A percentile compares a stretch with the other conserved stretches of the same genome.
phyloP scores from a whole-genome alignment of 345 rosid species.

The Combretum micranthum region DNA sequence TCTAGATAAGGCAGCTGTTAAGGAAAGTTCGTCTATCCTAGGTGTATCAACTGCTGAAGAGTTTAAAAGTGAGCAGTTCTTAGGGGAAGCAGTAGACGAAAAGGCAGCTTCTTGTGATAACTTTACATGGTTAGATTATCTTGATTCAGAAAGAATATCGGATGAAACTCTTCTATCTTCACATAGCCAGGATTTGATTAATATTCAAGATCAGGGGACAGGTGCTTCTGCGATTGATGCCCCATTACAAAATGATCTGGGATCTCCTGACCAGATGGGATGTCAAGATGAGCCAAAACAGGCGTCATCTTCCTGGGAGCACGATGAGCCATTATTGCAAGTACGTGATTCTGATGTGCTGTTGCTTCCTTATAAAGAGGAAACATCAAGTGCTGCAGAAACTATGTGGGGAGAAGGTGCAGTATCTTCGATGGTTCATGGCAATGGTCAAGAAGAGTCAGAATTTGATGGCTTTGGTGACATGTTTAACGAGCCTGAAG shows the following conservation, averaged over 20 bases:
- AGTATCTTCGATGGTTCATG: conserved; percentile 43
- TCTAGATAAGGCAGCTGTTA: conserved; percentile 1
- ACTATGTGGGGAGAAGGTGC: conserved; percentile 33
- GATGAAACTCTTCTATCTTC: conserved; percentile 11
- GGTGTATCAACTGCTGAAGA: conserved; percentile 2
- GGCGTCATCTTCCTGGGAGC: conserved; percentile 51
- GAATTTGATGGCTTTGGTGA: conserved; percentile 84
- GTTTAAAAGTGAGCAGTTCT: conserved; percentile 9
- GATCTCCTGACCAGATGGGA: conserved; percentile 11
- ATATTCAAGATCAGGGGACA: conserved; percentile 1
- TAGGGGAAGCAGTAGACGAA: conserved; percentile 11
- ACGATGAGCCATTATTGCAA: conserved; percentile 46
- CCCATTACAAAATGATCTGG: conserved; percentile 18
- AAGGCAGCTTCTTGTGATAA: conserved; percentile 12
- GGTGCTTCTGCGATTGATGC: conserved; percentile 14
- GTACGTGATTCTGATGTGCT: conserved; percentile 64
- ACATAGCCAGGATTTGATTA: conserved; percentile 8
- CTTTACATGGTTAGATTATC: conserved; percentile 27
- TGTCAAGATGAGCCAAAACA: conserved; percentile 29
- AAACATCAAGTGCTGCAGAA: conserved; percentile 23
- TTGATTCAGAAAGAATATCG: conserved; percentile 16
- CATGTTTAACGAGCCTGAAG: conserved; percentile 85
- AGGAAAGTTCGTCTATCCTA: not conserved
- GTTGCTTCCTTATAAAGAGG: conserved; percentile 73
- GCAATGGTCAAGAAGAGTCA: conserved; percentile 40